Percentiles rank a stretch among this genome's conserved stretches.
Evolutionary conservation across 2,329 filamentous ascomycete genomes (phyloP).

Genomic region (Colletotrichum sp.): DNA sequence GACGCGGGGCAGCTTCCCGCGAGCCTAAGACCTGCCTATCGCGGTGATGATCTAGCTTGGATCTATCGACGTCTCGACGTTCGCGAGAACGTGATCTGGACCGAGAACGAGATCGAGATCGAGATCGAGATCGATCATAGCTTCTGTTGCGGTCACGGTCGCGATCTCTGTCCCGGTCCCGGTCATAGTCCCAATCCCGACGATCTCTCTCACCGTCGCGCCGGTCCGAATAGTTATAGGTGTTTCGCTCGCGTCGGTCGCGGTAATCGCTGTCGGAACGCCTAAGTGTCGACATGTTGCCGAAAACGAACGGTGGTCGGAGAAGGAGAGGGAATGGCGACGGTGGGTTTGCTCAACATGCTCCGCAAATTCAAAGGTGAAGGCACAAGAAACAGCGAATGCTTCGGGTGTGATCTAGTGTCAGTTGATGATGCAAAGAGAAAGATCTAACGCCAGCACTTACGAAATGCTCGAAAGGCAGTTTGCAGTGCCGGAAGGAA

Average conservation of each 20-base stretch:
- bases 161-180: constrained; percentile 10
- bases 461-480: background rate
- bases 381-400: background rate
- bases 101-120: background rate
- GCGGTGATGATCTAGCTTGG: background rate
- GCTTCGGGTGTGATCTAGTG: background rate
- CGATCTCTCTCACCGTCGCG: constrained; percentile 14
- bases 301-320: too few species aligned
- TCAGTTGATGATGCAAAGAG: background rate
- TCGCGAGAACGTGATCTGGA: background rate
- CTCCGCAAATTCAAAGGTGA: background rate
- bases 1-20: background rate
- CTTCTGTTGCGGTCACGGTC: constrained; percentile 14
- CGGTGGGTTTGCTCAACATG: background rate
- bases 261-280: background rate
- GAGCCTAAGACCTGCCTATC: background rate
- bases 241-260: background rate
- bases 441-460: background rate
- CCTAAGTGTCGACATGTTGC: background rate
- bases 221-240: background rate
- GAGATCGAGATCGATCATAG: background rate
- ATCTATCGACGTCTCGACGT: background rate
- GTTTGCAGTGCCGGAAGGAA: background rate
- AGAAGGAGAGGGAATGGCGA: background rate
- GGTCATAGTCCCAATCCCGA: background rate